phyloP scores from a whole-genome alignment of 129 eudicot genomes.

The Lactuca saligna region DNA sequence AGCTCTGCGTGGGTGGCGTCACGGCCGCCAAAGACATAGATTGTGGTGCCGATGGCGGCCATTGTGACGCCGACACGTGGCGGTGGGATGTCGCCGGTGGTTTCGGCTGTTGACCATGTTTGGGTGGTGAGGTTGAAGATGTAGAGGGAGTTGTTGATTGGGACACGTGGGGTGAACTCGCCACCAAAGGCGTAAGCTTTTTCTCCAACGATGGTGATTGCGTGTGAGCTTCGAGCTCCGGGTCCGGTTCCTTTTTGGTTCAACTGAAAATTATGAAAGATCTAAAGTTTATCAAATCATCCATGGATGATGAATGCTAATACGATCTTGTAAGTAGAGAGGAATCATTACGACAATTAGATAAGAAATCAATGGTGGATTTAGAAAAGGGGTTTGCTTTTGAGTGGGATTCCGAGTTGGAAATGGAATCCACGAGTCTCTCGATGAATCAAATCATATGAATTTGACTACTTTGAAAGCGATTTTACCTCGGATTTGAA shows the following conservation, averaged over 20 bases:
- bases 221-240: slow-evolving; percentile 96
- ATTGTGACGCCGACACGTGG: slow-evolving; percentile 96
- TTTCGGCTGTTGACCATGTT: slow-evolving; percentile 73
- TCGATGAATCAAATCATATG: slow-evolving; percentile 20
- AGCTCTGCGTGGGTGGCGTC: slow-evolving; percentile 87
- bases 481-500: slow-evolving; percentile 1
- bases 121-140: slow-evolving; percentile 61
- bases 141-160: slow-evolving; percentile 78
- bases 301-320: neutral
- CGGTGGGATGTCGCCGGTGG: slow-evolving; percentile 82
- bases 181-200: slow-evolving; percentile 92
- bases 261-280: slow-evolving; percentile 45
- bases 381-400: neutral
- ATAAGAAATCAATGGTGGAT: slow-evolving; percentile 17
- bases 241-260: slow-evolving; percentile 79
- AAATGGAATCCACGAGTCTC: slow-evolving; percentile 6
- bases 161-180: slow-evolving; percentile 90
- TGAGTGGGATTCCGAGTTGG: neutral
- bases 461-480: slow-evolving; percentile 15
- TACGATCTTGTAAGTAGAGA: neutral
- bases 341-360: neutral
- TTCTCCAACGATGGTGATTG: slow-evolving; percentile 70
- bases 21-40: slow-evolving; percentile 90
- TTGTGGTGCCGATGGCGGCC: slow-evolving; percentile 69
- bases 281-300: slow-evolving; percentile 1